Base-by-base conservation (phyloP, 2,329 filamentous ascomycete genomes). In the Cladosporium velox region DNA sequence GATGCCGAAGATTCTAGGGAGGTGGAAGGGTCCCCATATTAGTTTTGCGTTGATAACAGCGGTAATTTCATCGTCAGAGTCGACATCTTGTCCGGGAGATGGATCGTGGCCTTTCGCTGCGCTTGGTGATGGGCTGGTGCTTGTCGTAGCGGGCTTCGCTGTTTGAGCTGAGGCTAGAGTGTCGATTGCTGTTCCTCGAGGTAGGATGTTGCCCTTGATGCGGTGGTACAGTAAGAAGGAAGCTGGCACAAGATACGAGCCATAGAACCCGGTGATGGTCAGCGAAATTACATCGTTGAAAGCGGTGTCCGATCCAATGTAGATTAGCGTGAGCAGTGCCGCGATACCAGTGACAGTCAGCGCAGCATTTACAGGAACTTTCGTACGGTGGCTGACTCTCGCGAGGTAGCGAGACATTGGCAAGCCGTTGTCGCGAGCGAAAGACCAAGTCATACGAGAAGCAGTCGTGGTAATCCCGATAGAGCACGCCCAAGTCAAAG, bases 11-110 rank as follows among this genome's bases (percentile, higher is more conserved):
- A 78, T 71, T 4, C 84, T 84, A 0, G 82, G 82, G 0, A 88
- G 66, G 51, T 80, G 82, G 80, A 85, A 88, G 0, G 85, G 85
- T 0, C 86, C 86, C 85, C 85, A 88, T 8, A 79, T 73, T 0
- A 84, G 74, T 26, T 70, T 71, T 18, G 75, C 75, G 61, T 71
- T 68, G 26, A 66, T 68, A 3, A 73, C 69, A 24, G 55, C 59
- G 24, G 65, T 47, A 11, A 55, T n/a, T 11, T 52, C 59, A 24
- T 26, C 30, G 34, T 44, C 51, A 35, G 61, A 57, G n/a, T 65
- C 57, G 32, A 51, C 30, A 28, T 63, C 59, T 41, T 35, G 35
- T 4, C 51, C 44, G n/a, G 62, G 41, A 12, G 59, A 34, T 15
- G 59, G 59, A 26, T 38, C n/a, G 28, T 65, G 24, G 14, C 32